Evolutionary conservation across 768 basidiomycete species (phyloP).

Genomic region (Xerocomus spinulosus): DNA sequence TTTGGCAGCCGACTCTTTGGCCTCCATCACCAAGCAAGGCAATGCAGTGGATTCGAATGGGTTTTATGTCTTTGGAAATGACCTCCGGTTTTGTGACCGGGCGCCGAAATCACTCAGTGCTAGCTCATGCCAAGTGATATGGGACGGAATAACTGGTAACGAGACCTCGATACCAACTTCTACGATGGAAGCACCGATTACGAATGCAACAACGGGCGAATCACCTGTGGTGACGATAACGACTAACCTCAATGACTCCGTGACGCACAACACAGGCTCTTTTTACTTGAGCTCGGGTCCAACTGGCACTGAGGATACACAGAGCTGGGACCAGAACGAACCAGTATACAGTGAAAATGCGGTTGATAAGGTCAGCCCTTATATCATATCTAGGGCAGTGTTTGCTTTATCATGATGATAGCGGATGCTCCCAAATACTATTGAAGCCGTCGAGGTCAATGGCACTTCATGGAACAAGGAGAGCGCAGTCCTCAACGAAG

Average conservation of each 20-base stretch:
- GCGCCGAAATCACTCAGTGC: slow-evolving; percentile 38
- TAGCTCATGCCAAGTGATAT: slow-evolving; percentile 49
- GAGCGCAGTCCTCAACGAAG: slow-evolving; percentile 36
- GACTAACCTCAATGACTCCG: not conserved
- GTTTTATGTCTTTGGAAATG: slow-evolving; percentile 43
- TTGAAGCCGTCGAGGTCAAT: slow-evolving; percentile 26
- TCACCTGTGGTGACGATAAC: not conserved
- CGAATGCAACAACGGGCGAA: not conserved
- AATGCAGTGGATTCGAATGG: slow-evolving; percentile 40
- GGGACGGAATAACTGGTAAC: slow-evolving; percentile 38
- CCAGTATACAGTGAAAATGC: not conserved
- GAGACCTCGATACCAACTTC: slow-evolving; percentile 3
- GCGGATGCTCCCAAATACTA: slow-evolving; percentile 16
- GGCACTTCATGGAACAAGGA: slow-evolving; percentile 26
- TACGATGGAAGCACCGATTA: not conserved
- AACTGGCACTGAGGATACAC: not conserved
- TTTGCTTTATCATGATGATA: slow-evolving; percentile 3
- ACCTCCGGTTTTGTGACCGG: slow-evolving; percentile 54
- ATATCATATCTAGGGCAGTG: not conserved
- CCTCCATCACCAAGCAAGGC: slow-evolving; percentile 46
- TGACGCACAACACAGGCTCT: not conserved
- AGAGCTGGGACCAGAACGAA: not conserved
- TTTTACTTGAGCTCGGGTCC: not conserved
- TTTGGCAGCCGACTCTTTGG: slow-evolving; percentile 50
- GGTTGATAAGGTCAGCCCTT: slow-evolving; percentile 2